Evolutionary conservation across 1,284 basidiomycete genomes (phyloP).

Genomic region (Clitocybe nebularis): DNA sequence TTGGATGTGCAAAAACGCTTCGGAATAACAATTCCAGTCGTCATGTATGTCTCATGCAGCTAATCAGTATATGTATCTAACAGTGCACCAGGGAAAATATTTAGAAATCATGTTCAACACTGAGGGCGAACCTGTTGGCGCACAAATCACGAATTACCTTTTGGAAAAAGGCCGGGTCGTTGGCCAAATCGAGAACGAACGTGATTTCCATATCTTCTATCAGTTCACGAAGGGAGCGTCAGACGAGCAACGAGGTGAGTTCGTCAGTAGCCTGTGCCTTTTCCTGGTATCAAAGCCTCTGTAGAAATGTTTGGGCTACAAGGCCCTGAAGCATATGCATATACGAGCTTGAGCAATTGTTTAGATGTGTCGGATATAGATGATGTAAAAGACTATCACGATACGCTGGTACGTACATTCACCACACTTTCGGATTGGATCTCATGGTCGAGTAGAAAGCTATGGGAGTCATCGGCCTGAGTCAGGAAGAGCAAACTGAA

Average conservation of each 20-base stretch:
- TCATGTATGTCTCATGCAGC: slow-evolving; percentile 62
- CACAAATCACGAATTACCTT: slow-evolving; percentile 98
- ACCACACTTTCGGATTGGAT: too few species aligned
- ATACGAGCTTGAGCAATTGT: slow-evolving; percentile 91
- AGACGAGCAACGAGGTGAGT: slow-evolving; percentile 77
- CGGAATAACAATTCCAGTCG: slow-evolving; percentile 99
- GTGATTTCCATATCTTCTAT: slow-evolving; percentile 99
- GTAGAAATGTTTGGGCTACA: slow-evolving; percentile 94
- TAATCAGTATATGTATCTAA: slow-evolving; percentile 10
- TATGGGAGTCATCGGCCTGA: slow-evolving; percentile 91
- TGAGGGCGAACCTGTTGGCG: slow-evolving; percentile 91
- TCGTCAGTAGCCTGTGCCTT: background rate
- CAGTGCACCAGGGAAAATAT: slow-evolving; percentile 82
- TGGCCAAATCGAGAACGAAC: slow-evolving; percentile 93
- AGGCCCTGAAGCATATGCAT: slow-evolving; percentile 93
- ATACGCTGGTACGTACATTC: slow-evolving; percentile 71
- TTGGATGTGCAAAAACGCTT: slow-evolving; percentile 98
- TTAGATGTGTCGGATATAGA: slow-evolving; percentile 91
- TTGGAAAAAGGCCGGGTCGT: slow-evolving; percentile 97
- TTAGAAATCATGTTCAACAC: slow-evolving; percentile 99
- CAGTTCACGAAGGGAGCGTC: slow-evolving; percentile 98
- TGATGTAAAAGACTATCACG: slow-evolving; percentile 83
- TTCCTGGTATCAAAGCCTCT: slow-evolving; percentile 13
- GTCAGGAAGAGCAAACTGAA: slow-evolving; percentile 81
- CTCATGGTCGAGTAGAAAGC: slow-evolving; percentile 76